These are phyloP conservation scores for Typha latifolia DNA, from an alignment of 176 grass and related monocot species.

Conservation along the genomic window DNA sequence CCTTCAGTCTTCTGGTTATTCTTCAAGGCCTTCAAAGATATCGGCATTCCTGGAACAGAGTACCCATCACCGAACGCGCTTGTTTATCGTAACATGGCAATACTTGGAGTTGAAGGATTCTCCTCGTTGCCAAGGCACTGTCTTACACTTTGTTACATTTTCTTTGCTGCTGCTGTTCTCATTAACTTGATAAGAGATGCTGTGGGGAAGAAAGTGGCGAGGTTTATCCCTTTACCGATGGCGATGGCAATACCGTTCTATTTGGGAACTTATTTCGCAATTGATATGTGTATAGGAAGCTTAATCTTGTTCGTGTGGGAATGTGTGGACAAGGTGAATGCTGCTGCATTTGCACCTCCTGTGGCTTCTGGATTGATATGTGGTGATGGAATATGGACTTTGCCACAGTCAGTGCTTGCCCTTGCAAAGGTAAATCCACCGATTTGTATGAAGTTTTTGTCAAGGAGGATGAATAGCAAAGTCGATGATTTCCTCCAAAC, in stretches of 20 bases:
- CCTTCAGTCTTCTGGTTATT: constrained; percentile 53
- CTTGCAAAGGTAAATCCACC: constrained; percentile 48
- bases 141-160: constrained; percentile 35
- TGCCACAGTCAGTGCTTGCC: constrained; percentile 58
- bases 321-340: constrained; percentile 17
- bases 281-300: constrained; percentile 66
- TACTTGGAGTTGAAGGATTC: constrained; percentile 41
- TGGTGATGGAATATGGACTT: constrained; percentile 64
- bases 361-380: constrained; percentile 68
- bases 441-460: constrained; percentile 82
- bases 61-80: constrained; percentile 46
- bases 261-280: constrained; percentile 42
- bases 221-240: constrained; percentile 45
- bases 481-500: constrained; percentile 30
- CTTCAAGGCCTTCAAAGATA: constrained; percentile 44
- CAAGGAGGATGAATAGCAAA: constrained; percentile 29
- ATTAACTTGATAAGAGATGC: constrained; percentile 36
- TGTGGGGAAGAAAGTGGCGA: constrained; percentile 20
- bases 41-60: constrained; percentile 26
- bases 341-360: constrained; percentile 49
- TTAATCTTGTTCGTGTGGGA: constrained; percentile 43
- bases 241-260: constrained; percentile 67
- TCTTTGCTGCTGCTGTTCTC: constrained; percentile 31
- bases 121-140: constrained; percentile 42
- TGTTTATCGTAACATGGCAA: constrained; percentile 54